These are phyloP conservation scores for Penicillium mononematosum DNA, from an alignment of 495 filamentous ascomycete species.

Conservation along the genomic window DNA sequence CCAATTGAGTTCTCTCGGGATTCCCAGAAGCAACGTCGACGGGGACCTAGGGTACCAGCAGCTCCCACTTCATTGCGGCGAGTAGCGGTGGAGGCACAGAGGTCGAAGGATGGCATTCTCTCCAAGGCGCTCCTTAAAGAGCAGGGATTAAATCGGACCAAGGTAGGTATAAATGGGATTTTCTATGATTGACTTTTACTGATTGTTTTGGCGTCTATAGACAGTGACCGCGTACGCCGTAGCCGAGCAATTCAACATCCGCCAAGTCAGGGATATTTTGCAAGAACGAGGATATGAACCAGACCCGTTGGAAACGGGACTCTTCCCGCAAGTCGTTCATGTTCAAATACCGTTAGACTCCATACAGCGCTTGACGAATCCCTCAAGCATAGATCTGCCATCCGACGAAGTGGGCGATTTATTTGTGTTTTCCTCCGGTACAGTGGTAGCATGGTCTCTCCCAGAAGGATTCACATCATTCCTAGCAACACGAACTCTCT, in stretches of 20 bases:
- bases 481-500: slow-evolving; percentile 69
- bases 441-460: slow-evolving; percentile 88
- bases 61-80: slow-evolving; percentile 55
- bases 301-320: slow-evolving; percentile 59
- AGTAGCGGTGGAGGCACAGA: slow-evolving; percentile 60
- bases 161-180: slow-evolving; percentile 28
- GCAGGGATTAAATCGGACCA: slow-evolving; percentile 43
- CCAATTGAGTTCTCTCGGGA: slow-evolving; percentile 22
- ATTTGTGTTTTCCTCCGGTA: slow-evolving; percentile 96
- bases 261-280: slow-evolving; percentile 66
- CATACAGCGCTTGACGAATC: slow-evolving; percentile 50
- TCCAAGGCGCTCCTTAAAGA: slow-evolving; percentile 41
- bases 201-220: slow-evolving; percentile 34
- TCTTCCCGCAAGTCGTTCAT: slow-evolving; percentile 68
- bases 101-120: slow-evolving; percentile 50
- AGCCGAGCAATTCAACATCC: slow-evolving; percentile 83
- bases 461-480: slow-evolving; percentile 66
- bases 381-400: slow-evolving; percentile 56
- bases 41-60: slow-evolving; percentile 45
- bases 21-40: slow-evolving; percentile 43
- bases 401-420: slow-evolving; percentile 74
- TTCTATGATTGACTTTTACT: slow-evolving; percentile 17
- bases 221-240: slow-evolving; percentile 79
- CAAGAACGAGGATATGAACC: slow-evolving; percentile 65
- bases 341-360: slow-evolving; percentile 58